These are phyloP conservation scores for Smallanthus sonchifolius DNA, from an alignment of 129 eudicot species.

Conservation along the genomic window DNA sequence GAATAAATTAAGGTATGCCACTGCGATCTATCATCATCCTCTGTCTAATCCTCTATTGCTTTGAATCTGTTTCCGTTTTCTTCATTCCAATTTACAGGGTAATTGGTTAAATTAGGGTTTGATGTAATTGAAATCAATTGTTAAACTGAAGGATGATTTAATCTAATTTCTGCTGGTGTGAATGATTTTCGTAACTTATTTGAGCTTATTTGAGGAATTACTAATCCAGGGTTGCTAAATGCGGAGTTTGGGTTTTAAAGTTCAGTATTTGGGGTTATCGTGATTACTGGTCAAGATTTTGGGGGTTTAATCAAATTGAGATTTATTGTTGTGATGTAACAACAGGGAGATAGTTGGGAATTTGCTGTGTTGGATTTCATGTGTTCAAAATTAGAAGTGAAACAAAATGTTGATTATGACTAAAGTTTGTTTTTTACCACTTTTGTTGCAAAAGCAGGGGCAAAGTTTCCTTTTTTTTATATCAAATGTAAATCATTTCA, in stretches of 20 bases:
- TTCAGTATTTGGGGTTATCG: background rate
- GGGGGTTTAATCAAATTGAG: background rate
- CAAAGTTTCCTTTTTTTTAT: background rate
- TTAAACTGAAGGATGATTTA: background rate
- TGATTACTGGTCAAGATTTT: background rate
- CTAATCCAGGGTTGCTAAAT: constrained; percentile 1
- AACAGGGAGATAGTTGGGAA: background rate
- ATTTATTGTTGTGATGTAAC: background rate
- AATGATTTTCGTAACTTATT: background rate
- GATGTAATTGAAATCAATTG: background rate
- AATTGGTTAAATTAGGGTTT: constrained; percentile 26
- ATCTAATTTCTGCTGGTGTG: background rate
- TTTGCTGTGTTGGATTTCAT: background rate
- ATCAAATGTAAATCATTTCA: background rate
- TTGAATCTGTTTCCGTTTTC: background rate
- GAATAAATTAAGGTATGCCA: constrained; percentile 23
- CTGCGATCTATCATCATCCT: constrained; percentile 1
- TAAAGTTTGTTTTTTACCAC: background rate
- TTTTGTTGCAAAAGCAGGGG: constrained; percentile 7
- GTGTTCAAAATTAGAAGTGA: background rate
- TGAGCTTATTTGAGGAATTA: constrained; percentile 1
- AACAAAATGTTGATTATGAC: background rate
- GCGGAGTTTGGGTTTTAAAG: constrained; percentile 2
- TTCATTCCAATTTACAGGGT: constrained; percentile 5
- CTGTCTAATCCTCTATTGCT: background rate